A percentile compares a stretch with the other conserved stretches of the same genome.
These are phyloP conservation scores for Fusarium nisikadoi DNA, from an alignment of 2,329 filamentous ascomycete genomes.

Conservation along the genomic window DNA sequence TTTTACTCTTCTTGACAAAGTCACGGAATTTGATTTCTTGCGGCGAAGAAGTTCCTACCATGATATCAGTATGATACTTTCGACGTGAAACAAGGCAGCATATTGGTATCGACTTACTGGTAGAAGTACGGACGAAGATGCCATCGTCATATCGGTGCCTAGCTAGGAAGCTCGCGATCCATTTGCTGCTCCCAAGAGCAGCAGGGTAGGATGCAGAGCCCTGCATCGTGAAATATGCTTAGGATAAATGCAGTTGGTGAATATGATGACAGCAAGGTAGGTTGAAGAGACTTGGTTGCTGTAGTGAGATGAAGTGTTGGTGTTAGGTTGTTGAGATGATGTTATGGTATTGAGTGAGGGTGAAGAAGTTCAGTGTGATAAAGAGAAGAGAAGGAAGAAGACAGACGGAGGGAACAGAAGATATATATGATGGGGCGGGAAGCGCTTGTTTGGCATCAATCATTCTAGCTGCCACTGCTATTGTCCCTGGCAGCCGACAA, in stretches of 20 bases:
- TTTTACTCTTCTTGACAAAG: conserved; percentile 9
- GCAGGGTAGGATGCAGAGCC: conserved; percentile 21
- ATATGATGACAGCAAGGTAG: neutral
- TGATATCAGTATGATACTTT: neutral
- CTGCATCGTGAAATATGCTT: conserved; percentile 5
- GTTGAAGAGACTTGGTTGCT: neutral
- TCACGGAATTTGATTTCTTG: conserved; percentile 13
- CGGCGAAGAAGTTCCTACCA: neutral
- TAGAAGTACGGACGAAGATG: neutral
- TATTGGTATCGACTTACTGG: conserved; percentile 1
- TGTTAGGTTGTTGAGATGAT: neutral
- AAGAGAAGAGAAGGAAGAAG: neutral
- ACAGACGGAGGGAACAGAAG: neutral
- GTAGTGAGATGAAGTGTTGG: neutral
- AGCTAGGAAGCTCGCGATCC: neutral
- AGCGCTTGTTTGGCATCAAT: neutral
- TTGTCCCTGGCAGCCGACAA: neutral
- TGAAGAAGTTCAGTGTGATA: neutral
- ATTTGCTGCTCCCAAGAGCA: conserved; percentile 16
- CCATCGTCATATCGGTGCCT: neutral
- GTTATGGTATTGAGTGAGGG: neutral
- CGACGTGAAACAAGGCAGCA: fast-evolving
- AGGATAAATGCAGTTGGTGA: neutral
- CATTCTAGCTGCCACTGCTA: neutral
- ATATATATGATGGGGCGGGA: neutral